Evolutionary conservation across 352 stramenopile species (phyloP).

Genomic region (Phytopythium vexans): DNA sequence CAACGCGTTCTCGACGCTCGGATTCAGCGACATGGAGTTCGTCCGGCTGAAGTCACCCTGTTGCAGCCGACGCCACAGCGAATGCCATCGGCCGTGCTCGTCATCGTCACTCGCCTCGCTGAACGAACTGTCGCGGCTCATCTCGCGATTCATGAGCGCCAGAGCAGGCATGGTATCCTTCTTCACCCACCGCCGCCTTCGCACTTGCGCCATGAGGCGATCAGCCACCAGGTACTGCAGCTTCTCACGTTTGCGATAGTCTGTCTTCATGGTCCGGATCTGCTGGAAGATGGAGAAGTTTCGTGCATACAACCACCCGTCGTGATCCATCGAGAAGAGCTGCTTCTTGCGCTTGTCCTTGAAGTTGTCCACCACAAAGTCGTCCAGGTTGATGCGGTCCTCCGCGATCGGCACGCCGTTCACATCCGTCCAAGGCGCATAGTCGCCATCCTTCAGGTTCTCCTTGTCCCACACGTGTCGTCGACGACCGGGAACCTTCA

Average conservation of each 20-base stretch:
- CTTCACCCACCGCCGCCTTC: constrained; percentile 74
- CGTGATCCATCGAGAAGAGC: constrained; percentile 83
- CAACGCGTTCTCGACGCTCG: constrained; percentile 22
- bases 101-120: constrained; percentile 66
- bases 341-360: constrained; percentile 80
- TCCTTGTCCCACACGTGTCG: constrained; percentile 69
- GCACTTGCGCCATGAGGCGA: constrained; percentile 79
- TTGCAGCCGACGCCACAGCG: constrained; percentile 69
- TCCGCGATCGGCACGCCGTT: constrained; percentile 80
- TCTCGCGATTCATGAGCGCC: constrained; percentile 17
- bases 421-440: constrained; percentile 82
- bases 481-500: constrained; percentile 47
- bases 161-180: constrained; percentile 43
- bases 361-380: constrained; percentile 76
- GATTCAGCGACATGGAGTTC: constrained; percentile 62
- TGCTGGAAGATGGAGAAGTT: constrained; percentile 89
- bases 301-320: constrained; percentile 83
- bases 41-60: constrained; percentile 61
- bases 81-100: constrained; percentile 56
- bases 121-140: constrained; percentile 43
- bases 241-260: constrained; percentile 78
- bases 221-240: constrained; percentile 85
- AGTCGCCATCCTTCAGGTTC: constrained; percentile 82
- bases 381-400: constrained; percentile 68
- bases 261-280: constrained; percentile 69